Conservation (phyloP, 2,329 filamentous ascomycete species). For the Aspergillus puulaauensis region DNA sequence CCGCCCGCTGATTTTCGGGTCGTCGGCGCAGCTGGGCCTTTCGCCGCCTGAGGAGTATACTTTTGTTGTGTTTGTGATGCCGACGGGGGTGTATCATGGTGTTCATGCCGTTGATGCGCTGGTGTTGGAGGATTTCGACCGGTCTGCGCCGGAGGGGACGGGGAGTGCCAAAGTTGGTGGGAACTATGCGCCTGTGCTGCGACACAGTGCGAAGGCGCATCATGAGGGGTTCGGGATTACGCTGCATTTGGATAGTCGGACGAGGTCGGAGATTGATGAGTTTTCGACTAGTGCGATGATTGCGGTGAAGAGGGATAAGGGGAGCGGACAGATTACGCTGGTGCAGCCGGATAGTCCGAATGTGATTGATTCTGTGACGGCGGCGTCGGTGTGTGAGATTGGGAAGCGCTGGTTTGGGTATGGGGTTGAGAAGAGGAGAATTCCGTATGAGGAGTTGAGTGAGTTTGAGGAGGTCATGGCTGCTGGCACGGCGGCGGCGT, state of each 20-base stretch:
- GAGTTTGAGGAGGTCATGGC: constrained; percentile 80
- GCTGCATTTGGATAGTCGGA: constrained; percentile 84
- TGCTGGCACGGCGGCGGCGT: constrained; percentile 83
- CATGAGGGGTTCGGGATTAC: constrained; percentile 88
- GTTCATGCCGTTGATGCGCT: constrained; percentile 81
- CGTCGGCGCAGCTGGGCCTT: constrained; percentile 80
- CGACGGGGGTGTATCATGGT: constrained; percentile 92
- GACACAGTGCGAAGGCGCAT: constrained; percentile 80
- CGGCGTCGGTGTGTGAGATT: constrained; percentile 74
- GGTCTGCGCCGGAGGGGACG: constrained; percentile 85
- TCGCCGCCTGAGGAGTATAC: constrained; percentile 88
- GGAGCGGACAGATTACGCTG: constrained; percentile 60
- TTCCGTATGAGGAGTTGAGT: constrained; percentile 60
- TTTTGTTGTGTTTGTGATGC: constrained; percentile 85
- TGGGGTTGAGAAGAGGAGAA: constrained; percentile 72
- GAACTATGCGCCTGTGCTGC: constrained; percentile 90
- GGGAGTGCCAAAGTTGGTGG: constrained; percentile 92
- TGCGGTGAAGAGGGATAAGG: constrained; percentile 65
- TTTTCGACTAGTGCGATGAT: constrained; percentile 95
- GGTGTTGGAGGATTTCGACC: constrained; percentile 90
- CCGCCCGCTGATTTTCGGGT: constrained; percentile 84
- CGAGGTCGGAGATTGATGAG: constrained; percentile 84
- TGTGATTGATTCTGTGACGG: constrained; percentile 85
- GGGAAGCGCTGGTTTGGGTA: constrained; percentile 72
- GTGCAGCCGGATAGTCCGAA: constrained; percentile 85